Evolutionary conservation across 495 filamentous ascomycete species (phyloP), one percentile per base, ranked within the genome.

Genomic region (Extremus antarcticus): DNA sequence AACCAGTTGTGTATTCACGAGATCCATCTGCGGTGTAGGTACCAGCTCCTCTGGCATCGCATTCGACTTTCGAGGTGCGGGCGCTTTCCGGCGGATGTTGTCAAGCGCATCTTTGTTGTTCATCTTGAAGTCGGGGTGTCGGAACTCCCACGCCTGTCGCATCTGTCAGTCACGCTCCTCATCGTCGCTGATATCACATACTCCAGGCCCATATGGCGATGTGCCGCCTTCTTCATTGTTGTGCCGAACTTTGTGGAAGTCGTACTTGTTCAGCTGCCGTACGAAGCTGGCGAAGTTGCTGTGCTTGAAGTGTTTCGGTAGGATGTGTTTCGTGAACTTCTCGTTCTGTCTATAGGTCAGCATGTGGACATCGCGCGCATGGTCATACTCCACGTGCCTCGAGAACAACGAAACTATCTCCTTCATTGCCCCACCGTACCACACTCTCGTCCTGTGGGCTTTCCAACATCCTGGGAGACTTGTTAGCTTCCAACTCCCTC

Each of bases 261-360:
- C 92, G 70, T 95, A 99, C 68, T 99, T 99, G 75, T 99, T 99
- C 47, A 99, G 74, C 69, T 99, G 92, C 62, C 92, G 86, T 43
- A 99, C 92, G 62, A 99, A 99, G 73, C 89, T 95, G 41, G 94
- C 92, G 68, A 99, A 97, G 68, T 99, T 99, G 80, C 88, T 94
- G 71, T 97, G 54, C 73, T 97, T 99, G 77, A 97, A 97, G 67
- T 99, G 92, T 66, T 95, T 95, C 0, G 92, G 94, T 19, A 98
- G 78, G 61, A 99, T 96, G 47, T 85, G 84, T 69, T 95, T 97
- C 45, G 92, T 97, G 65, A 99, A 99, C 68, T 94, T 92, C 65
- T 97, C 94, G 69, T 92, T 95, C 92, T 96, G 67, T 39, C 15
- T 25, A 8, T 43, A 8, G 16, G 22, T 35, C 19, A 38, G 19